A percentile compares a stretch with the other conserved stretches of the same genome.
Conservation (phyloP, 176 grass and related monocot species). For the Musa troglodytarum region DNA sequence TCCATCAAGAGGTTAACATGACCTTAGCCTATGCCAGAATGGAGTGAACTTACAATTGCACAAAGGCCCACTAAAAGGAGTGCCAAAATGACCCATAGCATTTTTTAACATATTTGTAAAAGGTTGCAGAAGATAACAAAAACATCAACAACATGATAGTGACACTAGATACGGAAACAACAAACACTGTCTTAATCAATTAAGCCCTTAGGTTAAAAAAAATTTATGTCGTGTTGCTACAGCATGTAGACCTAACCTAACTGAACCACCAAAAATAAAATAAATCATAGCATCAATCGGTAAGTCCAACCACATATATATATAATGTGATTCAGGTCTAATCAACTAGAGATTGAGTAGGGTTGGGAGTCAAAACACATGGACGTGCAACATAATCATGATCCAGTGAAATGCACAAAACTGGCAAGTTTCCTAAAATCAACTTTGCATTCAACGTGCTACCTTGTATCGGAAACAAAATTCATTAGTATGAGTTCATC, state of each 20-base stretch:
- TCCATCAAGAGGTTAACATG: too few species aligned
- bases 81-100: not conserved
- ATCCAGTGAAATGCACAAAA: not conserved
- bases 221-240: not conserved
- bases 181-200: too few species aligned
- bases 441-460: not conserved
- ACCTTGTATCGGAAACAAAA: not conserved
- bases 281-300: not conserved
- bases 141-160: too few species aligned
- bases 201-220: too few species aligned
- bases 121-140: not conserved
- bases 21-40: not conserved
- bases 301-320: not conserved
- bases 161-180: too few species aligned
- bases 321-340: not conserved
- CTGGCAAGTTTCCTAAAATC: not conserved
- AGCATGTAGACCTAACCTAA: not conserved
- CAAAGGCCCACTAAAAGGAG: not conserved
- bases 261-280: not conserved
- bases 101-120: not conserved
- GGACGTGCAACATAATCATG: not conserved
- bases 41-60: not conserved
- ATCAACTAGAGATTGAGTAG: not conserved
- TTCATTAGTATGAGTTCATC: too few species aligned
- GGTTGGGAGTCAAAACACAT: not conserved